Evolutionary conservation across 2,329 filamentous ascomycete species (phyloP).

Genomic region (Aureobasidium lini): DNA sequence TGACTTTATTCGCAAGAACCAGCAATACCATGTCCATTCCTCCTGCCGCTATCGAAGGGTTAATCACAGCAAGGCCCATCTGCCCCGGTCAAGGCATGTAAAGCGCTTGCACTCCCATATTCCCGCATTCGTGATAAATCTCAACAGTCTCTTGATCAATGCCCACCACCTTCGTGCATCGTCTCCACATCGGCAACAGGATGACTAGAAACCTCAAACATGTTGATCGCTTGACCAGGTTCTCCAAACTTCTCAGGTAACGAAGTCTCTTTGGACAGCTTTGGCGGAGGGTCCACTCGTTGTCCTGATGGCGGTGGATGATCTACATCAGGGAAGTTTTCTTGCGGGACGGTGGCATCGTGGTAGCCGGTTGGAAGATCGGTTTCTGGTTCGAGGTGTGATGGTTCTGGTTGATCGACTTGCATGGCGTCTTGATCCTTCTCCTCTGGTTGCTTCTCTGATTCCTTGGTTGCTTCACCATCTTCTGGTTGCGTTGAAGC

Average conservation of each 20-base stretch:
- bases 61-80: background rate
- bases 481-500: conserved; percentile 11
- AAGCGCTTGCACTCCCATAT: no score
- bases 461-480: background rate
- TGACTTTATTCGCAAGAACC: background rate
- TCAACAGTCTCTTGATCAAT: background rate
- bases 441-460: background rate
- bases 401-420: background rate
- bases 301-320: conserved; percentile 5
- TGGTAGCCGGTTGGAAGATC: conserved; percentile 16
- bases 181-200: conserved; percentile 33
- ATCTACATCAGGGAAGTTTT: background rate
- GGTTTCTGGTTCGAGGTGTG: conserved; percentile 16
- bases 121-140: no score
- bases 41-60: background rate
- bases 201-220: conserved; percentile 37
- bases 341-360: background rate
- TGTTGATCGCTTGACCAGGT: conserved; percentile 30
- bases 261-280: conserved; percentile 12
- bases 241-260: conserved; percentile 21
- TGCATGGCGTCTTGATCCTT: background rate
- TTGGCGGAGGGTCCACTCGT: conserved; percentile 17
- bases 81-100: no score
- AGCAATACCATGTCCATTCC: background rate
- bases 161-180: background rate